phyloP scores from a whole-genome alignment of 371 early-diverging fungal genomes.

The Mucor indicus region DNA sequence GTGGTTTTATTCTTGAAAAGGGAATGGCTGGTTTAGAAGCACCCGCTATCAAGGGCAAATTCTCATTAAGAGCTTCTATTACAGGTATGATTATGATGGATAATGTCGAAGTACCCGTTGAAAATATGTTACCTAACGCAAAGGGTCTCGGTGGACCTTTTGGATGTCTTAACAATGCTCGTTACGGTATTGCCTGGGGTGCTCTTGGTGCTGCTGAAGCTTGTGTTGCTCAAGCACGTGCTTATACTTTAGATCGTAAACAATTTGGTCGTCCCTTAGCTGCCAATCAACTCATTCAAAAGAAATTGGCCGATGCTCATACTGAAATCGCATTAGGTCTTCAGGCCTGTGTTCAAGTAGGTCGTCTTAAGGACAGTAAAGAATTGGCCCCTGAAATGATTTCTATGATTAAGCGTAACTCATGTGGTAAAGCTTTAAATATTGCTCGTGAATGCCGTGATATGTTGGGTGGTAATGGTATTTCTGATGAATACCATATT shows the following conservation, averaged over 20 bases:
- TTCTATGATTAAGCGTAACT: conserved; percentile 95
- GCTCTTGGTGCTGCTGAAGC: conserved; percentile 95
- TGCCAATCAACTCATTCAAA: conserved; percentile 94
- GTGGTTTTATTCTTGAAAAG: conserved; percentile 94
- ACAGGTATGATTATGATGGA: conserved; percentile 99
- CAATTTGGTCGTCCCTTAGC: conserved; percentile 94
- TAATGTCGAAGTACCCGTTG: conserved; percentile 88
- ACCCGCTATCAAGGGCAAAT: conserved; percentile 93
- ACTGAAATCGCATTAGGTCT: conserved; percentile 92
- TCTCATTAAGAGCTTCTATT: conserved; percentile 90
- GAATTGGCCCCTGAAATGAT: conserved; percentile 94
- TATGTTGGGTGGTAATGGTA: conserved; percentile 92
- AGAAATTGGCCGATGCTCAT: conserved; percentile 95
- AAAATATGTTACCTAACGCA: conserved; percentile 87
- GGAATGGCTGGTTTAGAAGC: conserved; percentile 85
- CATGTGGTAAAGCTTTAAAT: conserved; percentile 90
- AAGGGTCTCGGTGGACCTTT: conserved; percentile 96
- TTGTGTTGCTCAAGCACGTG: conserved; percentile 86
- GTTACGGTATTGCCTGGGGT: conserved; percentile 98
- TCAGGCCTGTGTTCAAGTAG: conserved; percentile 91
- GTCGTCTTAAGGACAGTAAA: conserved; percentile 89
- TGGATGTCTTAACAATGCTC: conserved; percentile 96
- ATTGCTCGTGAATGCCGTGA: conserved; percentile 92
- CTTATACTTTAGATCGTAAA: conserved; percentile 87
- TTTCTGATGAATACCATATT: conserved; percentile 96